Conservation (phyloP, 225 moss, liverwort and hornwort genomes). For the Bryoerythrophyllum caledonicum region DNA sequence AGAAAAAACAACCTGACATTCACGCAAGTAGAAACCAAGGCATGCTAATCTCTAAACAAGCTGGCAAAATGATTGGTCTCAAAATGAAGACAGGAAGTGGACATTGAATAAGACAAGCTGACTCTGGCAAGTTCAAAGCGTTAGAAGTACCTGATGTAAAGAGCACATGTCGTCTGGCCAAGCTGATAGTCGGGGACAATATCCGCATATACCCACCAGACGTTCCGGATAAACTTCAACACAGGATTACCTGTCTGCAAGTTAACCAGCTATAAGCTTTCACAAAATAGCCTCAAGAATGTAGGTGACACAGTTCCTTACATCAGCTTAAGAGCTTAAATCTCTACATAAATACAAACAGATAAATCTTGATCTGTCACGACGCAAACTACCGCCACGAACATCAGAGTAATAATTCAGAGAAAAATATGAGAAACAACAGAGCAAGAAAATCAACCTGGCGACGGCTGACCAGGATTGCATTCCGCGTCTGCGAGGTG, state of each 20-base stretch:
- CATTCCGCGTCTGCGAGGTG: constrained; percentile 67
- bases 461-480: constrained; percentile 86
- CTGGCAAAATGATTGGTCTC: neutral
- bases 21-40: constrained; percentile 15
- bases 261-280: constrained; percentile 3
- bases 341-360: neutral
- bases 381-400: neutral
- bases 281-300: constrained; percentile 13
- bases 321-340: constrained; percentile 1
- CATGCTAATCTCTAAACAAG: constrained; percentile 10
- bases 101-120: constrained; percentile 6
- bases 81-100: neutral
- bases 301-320: constrained; percentile 1
- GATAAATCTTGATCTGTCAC: neutral
- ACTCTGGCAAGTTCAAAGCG: constrained; percentile 4
- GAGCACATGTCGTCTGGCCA: constrained; percentile 90
- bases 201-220: constrained; percentile 86
- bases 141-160: constrained; percentile 77
- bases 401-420: constrained; percentile 3
- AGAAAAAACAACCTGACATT: constrained; percentile 9
- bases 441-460: constrained; percentile 55
- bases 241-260: constrained; percentile 94
- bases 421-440: neutral
- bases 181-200: constrained; percentile 94
- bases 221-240: constrained; percentile 88